phyloP scores from a whole-genome alignment of 495 filamentous ascomycete species.

The Aspergillus homomorphus region DNA sequence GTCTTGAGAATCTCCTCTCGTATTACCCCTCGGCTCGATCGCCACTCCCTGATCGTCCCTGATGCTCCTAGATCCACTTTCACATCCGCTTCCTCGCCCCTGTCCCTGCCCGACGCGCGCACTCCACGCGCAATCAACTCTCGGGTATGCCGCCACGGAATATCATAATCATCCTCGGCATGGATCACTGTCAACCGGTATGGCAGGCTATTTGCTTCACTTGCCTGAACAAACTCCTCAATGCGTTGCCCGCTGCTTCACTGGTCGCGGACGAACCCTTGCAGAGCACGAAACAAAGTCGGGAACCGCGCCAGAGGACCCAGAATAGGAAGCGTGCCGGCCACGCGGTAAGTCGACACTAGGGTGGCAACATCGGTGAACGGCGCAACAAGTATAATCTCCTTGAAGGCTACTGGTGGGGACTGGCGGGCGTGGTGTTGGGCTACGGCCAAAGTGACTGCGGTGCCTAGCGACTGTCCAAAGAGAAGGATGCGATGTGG shows the following conservation, averaged over 20 bases:
- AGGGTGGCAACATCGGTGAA: slow-evolving; percentile 43
- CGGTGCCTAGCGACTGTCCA: slow-evolving; percentile 77
- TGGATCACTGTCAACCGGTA: slow-evolving; percentile 33
- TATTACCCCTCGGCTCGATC: slow-evolving; percentile 39
- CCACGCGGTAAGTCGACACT: slow-evolving; percentile 44
- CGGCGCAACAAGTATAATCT: slow-evolving; percentile 38
- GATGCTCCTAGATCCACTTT: slow-evolving; percentile 42
- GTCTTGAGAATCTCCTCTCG: slow-evolving; percentile 50
- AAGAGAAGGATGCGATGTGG: slow-evolving; percentile 67
- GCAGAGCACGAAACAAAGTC: slow-evolving; percentile 34
- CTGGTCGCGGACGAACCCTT: slow-evolving; percentile 40
- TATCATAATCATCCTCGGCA: slow-evolving; percentile 39
- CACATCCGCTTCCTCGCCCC: slow-evolving; percentile 28
- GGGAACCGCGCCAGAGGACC: slow-evolving; percentile 42
- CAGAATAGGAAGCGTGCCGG: slow-evolving; percentile 42
- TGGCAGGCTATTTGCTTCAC: slow-evolving; percentile 25
- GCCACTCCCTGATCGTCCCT: slow-evolving; percentile 47
- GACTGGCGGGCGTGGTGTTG: slow-evolving; percentile 51
- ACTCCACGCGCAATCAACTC: slow-evolving; percentile 45
- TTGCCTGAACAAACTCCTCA: slow-evolving; percentile 24
- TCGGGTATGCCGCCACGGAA: slow-evolving; percentile 40
- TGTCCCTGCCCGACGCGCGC: slow-evolving; percentile 29
- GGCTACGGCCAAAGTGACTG: slow-evolving; percentile 61
- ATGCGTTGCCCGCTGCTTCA: slow-evolving; percentile 46
- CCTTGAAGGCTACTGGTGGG: slow-evolving; percentile 31